Evolutionary conservation across 192 early-diverging fungal genomes (phyloP).

Genomic region (Dissophora globulifera): DNA sequence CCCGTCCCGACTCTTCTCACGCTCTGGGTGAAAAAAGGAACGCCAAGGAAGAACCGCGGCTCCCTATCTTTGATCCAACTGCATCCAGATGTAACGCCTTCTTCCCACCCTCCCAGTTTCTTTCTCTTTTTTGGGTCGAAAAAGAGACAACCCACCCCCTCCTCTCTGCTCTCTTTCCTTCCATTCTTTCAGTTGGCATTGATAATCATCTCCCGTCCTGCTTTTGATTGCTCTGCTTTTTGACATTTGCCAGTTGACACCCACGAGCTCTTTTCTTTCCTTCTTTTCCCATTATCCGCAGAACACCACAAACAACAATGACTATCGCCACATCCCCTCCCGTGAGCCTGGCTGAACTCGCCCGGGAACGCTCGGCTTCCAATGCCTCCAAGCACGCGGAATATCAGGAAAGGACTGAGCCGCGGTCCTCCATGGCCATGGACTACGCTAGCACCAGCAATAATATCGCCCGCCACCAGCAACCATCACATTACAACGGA

Average conservation of each 20-base stretch:
- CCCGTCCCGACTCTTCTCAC: too few species aligned
- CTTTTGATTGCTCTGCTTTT: too few species aligned
- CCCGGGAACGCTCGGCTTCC: constrained; percentile 25
- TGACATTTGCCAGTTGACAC: too few species aligned
- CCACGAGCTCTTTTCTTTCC: not conserved
- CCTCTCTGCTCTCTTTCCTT: not conserved
- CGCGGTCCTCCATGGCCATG: constrained; percentile 26
- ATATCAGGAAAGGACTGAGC: constrained; percentile 38
- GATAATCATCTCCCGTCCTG: not conserved
- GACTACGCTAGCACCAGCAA: constrained; percentile 19
- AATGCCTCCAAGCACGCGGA: constrained; percentile 36
- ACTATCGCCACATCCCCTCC: constrained; percentile 29
- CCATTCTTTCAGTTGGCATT: not conserved
- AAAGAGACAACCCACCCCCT: too few species aligned
- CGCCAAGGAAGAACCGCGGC: too few species aligned
- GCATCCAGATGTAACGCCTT: not conserved
- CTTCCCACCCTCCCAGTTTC: constrained; percentile 1
- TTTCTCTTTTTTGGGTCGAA: too few species aligned
- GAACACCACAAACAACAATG: constrained; percentile 8
- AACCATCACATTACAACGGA: constrained; percentile 11
- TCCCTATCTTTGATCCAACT: not conserved
- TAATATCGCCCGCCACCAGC: not conserved
- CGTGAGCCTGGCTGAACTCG: constrained; percentile 7
- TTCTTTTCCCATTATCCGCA: constrained; percentile 6
- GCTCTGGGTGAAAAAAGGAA: too few species aligned